Conservation (phyloP, 805 yeast genomes). For the Yamadazyma akitaensis region DNA sequence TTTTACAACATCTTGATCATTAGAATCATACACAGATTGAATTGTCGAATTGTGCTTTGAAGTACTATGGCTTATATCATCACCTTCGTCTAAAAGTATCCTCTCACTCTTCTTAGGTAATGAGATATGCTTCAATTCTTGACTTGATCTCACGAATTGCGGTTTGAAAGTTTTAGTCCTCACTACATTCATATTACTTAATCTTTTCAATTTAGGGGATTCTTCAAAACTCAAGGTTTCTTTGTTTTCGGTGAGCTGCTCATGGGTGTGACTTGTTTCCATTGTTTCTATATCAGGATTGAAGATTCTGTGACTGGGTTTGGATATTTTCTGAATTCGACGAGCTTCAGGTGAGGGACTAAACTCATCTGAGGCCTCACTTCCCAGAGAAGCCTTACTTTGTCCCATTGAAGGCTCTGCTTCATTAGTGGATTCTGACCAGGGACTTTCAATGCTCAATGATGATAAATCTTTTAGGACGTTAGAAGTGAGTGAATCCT, state of each 20-base stretch:
- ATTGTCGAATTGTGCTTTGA: slow-evolving; percentile 3
- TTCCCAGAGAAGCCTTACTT: background rate
- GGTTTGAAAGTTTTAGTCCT: background rate
- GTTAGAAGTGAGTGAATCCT: slow-evolving; percentile 2
- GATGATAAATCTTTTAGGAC: slow-evolving; percentile 7
- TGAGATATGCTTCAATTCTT: background rate
- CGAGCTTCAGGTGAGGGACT: too few species aligned
- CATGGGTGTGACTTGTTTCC: background rate
- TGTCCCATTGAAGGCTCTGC: background rate
- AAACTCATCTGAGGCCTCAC: background rate
- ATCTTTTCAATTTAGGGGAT: background rate
- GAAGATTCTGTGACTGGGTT: too few species aligned
- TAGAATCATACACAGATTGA: background rate
- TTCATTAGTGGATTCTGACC: background rate
- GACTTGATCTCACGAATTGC: background rate
- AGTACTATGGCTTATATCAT: slow-evolving; percentile 6
- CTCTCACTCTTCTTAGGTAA: background rate
- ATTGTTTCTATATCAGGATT: too few species aligned
- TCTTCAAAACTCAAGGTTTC: background rate
- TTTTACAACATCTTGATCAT: slow-evolving; percentile 2
- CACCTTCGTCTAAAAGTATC: background rate
- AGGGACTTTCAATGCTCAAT: background rate
- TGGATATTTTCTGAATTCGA: too few species aligned
- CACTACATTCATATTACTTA: background rate
- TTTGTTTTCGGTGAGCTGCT: background rate